Conservation (phyloP, 805 yeast genomes). For the Saturnispora kantuleensis region DNA sequence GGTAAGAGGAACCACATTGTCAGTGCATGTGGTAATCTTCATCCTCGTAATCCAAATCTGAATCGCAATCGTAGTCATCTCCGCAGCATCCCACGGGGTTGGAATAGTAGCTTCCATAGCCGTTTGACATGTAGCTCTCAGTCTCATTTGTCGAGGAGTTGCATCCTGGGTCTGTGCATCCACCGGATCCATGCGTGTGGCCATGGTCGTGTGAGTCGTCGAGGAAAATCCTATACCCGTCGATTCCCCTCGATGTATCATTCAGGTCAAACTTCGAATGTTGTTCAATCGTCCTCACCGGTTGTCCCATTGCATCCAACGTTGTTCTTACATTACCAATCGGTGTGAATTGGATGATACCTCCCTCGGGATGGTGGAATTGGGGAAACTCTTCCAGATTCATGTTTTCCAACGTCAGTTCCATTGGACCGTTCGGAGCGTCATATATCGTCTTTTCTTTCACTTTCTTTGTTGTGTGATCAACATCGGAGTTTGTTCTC, state of each 20-base stretch:
- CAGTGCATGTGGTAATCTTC: conserved; percentile 12
- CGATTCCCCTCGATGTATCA: conserved; percentile 26
- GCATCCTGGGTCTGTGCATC: conserved; percentile 9
- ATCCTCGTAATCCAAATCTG: conserved; percentile 21
- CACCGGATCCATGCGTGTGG: not conserved
- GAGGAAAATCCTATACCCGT: conserved; percentile 27
- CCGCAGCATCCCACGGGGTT: conserved; percentile 8
- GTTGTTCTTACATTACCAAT: conserved; percentile 47
- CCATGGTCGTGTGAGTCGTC: conserved; percentile 11
- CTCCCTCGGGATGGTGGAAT: conserved; percentile 54
- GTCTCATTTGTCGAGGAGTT: conserved; percentile 25
- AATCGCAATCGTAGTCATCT: conserved; percentile 19
- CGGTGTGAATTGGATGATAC: conserved; percentile 50
- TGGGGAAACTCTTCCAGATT: conserved; percentile 41
- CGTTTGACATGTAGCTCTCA: conserved; percentile 27
- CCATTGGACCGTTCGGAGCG: conserved; percentile 14
- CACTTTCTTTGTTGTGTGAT: conserved; percentile 23
- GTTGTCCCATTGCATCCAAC: conserved; percentile 33
- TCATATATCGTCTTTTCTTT: conserved; percentile 17
- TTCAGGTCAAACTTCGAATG: conserved; percentile 26
- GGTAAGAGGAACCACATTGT: not conserved
- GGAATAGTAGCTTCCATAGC: conserved; percentile 14
- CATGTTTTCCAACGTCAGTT: conserved; percentile 21
- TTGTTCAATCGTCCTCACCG: conserved; percentile 41
- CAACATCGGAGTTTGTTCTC: conserved; percentile 30